Base-by-base conservation (phyloP, 352 stramenopile species). In the Pythium apleroticum region DNA sequence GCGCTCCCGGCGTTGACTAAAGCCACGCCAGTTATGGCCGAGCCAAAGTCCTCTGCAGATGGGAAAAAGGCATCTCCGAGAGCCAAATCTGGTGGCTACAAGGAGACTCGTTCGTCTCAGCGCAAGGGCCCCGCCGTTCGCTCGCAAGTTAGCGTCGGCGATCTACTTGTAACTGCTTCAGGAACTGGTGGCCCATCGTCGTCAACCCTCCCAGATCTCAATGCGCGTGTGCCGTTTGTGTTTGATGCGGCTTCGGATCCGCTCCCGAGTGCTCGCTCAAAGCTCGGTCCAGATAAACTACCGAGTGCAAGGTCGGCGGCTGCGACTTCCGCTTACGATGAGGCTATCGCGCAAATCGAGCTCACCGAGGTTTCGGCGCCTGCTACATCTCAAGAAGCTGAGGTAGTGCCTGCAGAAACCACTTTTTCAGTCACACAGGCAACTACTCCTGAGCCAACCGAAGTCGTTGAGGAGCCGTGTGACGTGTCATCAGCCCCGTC, bases 71-170 rank as follows among this genome's bases (percentile, higher is more conserved):
- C 25, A 17, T 50, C 70, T 57, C 60, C 75, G 28, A 69, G 75
- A 60, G 58, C 65, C 14, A 66, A 73, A 12, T 75, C 68, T 10
- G 72, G 65, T 14, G 72, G 73, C 14, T 83, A 83, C 67, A 80
- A 83, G 41, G 72, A 78, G 35, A 66, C 62, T 35, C 70, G 75
- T 2, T 39, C 57, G n/a, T 50, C 68, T 17, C 46, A 66, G 24
- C 57, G 52, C 25, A 67, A 72, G 39, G 11, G 11, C 5, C 37
- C 35, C 24, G 66, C 17, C 57, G 20, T 39, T 45, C 43, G 22
- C 11, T 62, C 50, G n/a, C 31, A 57, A 46, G 35, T 57, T 25
- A 43, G 30, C 3, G 24, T 41, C 4, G 39, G 54, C 2, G 31
- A 31, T 15, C 22, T 17, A 20, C 33, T 63, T 19, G 30, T 57